Evolutionary conservation across 495 filamentous ascomycete species (phyloP), one percentile per base, ranked within the genome.

Genomic region (Penicillium alfredii): DNA sequence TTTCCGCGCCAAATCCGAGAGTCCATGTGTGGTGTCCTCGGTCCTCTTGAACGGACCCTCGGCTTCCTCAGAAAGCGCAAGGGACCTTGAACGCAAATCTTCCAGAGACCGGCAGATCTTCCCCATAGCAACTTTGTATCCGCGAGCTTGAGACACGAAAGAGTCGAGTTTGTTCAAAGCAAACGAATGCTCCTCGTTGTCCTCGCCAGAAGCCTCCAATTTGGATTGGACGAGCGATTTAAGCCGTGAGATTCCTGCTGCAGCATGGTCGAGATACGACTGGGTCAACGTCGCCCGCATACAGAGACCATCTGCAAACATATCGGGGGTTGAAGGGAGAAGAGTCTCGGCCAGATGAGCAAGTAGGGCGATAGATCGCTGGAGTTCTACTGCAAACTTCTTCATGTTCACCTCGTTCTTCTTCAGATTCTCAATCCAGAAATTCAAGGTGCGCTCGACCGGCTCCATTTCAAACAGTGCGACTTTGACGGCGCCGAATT

Each of bases 401-500:
- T 81, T 78, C 63, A 84, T 80, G 52, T 88, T 86, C n/a, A 97
- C 56, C 36, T 96, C 89, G 46, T 95, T 88, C 33, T 78, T 78
- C 42, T 84, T 80, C 31, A 94, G 52, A 2, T 71, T 73, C 25
- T 96, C 88, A 44, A 97, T 81, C 81, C 89, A 96, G 18, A 76
- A 77, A 49, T 95, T 93, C 24, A 97, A 61, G 1, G 86, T 85
- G 22, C 87, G 71, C 61, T 98, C 92, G 9, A 97, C 88, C 3
- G 90, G 89, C 55, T 94, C 88, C 44, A 97, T 69, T 52, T 97
- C 92, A 48, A 89, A 86, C 28, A 90, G 56, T 5, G 88, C 82
- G 18, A 74, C 79, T 46, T 86, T 82, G 44, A 82, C 86, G 40
- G 65, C 74, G 29, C 63, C 69, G 56, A 97, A 97, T 42, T 84